phyloP scores from a whole-genome alignment of 495 filamentous ascomycete species.

The Xylaria flabelliformis region DNA sequence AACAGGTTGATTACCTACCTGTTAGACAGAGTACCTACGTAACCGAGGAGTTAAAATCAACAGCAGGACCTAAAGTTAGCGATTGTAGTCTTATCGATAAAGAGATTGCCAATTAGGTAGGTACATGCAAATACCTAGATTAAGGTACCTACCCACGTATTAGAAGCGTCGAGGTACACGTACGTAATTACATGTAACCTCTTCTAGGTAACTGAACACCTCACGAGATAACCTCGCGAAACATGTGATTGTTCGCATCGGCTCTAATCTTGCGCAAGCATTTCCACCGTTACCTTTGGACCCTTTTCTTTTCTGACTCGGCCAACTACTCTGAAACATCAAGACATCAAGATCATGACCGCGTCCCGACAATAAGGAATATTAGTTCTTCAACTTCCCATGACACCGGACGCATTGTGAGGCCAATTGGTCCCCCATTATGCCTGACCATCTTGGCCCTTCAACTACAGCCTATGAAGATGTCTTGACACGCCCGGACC shows the following conservation, averaged over 20 bases:
- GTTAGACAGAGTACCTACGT: neutral
- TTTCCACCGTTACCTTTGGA: neutral
- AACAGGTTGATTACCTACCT: constrained; percentile 8
- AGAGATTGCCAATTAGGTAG: neutral
- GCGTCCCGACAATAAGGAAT: neutral
- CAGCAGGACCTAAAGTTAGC: neutral
- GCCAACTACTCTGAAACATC: neutral
- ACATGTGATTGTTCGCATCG: constrained; percentile 22
- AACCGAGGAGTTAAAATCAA: neutral
- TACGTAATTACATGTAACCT: no score
- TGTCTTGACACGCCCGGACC: constrained; percentile 16
- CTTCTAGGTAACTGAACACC: neutral
- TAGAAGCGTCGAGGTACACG: neutral
- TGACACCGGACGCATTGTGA: constrained; percentile 22
- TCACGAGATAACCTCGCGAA: neutral
- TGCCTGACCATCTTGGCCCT: constrained; percentile 50
- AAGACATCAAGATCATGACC: neutral
- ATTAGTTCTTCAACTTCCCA: constrained; percentile 7
- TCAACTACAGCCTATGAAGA: constrained; percentile 31
- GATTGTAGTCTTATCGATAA: neutral
- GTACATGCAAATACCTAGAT: neutral
- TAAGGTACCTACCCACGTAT: neutral
- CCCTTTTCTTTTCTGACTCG: neutral
- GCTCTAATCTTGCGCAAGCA: constrained; percentile 9
- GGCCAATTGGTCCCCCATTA: constrained; percentile 36